A percentile compares a stretch with the other conserved stretches of the same genome.
phyloP scores from a whole-genome alignment of 768 basidiomycete genomes.

The Boletellus ananas region DNA sequence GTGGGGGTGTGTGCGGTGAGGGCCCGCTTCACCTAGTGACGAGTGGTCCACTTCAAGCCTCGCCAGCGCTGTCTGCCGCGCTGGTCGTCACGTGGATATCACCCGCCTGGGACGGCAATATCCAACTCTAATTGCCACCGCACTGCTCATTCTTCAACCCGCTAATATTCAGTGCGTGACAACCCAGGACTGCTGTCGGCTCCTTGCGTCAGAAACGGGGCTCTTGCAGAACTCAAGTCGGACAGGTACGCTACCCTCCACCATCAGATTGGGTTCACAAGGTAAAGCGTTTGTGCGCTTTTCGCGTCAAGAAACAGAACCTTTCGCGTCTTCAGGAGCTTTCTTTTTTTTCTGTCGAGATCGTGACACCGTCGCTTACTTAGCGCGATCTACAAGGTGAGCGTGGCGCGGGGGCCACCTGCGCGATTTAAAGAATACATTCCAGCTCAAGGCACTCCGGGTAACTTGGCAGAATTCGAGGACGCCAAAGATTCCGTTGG shows the following conservation, averaged over 20 bases:
- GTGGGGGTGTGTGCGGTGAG: no score
- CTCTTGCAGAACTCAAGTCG: neutral
- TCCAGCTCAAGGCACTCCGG: neutral
- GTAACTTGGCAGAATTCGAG: neutral
- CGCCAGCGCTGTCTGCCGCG: no score
- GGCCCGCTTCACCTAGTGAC: no score
- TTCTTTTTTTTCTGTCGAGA: constrained; percentile 20
- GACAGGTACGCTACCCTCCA: neutral
- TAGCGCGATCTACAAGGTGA: constrained; percentile 3
- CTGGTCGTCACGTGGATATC: constrained; percentile 6
- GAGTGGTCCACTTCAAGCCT: no score
- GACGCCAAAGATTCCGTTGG: neutral
- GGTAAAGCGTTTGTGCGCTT: neutral
- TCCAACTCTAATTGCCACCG: neutral
- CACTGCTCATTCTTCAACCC: neutral
- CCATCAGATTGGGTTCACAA: neutral
- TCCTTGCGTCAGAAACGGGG: neutral
- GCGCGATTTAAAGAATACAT: neutral
- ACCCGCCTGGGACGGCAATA: neutral
- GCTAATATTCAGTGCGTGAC: neutral
- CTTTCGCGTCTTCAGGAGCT: constrained; percentile 29
- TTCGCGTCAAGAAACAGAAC: neutral
- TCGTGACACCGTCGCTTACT: neutral
- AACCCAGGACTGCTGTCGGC: neutral
- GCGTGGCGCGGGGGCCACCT: neutral